Percentiles rank a stretch among this genome's conserved stretches.
These are phyloP conservation scores for Lachnellula cervina DNA, from an alignment of 2,329 filamentous ascomycete genomes.

Conservation along the genomic window DNA sequence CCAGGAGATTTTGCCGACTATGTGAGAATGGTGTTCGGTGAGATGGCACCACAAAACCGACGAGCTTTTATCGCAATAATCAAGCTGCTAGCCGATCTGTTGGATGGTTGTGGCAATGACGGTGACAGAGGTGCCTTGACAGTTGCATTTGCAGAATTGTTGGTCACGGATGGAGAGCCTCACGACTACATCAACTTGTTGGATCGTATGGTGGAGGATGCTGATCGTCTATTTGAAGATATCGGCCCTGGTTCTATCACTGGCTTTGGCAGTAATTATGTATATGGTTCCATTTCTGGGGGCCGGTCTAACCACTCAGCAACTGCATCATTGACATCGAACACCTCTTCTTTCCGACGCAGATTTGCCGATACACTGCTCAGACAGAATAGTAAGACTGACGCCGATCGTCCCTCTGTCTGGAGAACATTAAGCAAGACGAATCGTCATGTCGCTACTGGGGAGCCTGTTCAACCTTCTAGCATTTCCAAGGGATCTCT, in stretches of 20 bases:
- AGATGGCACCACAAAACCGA: slow-evolving; percentile 65
- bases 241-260: slow-evolving; percentile 32
- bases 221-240: slow-evolving; percentile 80
- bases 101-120: slow-evolving; percentile 87
- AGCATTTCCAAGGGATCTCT: slow-evolving; percentile 65
- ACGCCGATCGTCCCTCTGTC: slow-evolving; percentile 68
- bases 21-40: slow-evolving; percentile 57
- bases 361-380: slow-evolving; percentile 76
- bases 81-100: slow-evolving; percentile 77
- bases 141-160: slow-evolving; percentile 79
- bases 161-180: slow-evolving; percentile 72
- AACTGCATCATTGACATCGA: slow-evolving; percentile 74
- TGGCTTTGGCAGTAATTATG: slow-evolving; percentile 15
- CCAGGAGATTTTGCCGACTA: slow-evolving; percentile 70
- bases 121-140: slow-evolving; percentile 85
- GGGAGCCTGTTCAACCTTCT: slow-evolving; percentile 44
- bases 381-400: slow-evolving; percentile 69
- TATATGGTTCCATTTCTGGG: slow-evolving; percentile 26
- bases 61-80: slow-evolving; percentile 80
- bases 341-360: slow-evolving; percentile 77
- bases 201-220: slow-evolving; percentile 84
- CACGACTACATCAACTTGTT: slow-evolving; percentile 83
- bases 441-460: slow-evolving; percentile 54
- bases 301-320: slow-evolving; percentile 24
- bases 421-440: slow-evolving; percentile 88